These are phyloP conservation scores for Dendrobium chrysotoxum DNA, from an alignment of 106 monocot genomes.

Conservation along the genomic window DNA sequence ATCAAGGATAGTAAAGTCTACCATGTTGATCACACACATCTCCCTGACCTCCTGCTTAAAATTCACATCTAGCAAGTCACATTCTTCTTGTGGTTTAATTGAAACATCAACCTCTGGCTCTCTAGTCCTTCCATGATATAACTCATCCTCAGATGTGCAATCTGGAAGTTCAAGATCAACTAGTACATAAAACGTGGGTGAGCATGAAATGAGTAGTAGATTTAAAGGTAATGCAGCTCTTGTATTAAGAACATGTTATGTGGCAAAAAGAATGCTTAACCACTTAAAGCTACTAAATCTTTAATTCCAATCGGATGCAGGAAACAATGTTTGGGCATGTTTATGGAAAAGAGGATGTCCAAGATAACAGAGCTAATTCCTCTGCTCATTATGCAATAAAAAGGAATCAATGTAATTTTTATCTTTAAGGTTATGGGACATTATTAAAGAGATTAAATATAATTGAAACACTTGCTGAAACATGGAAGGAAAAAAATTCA, in stretches of 20 bases:
- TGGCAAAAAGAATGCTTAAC: neutral
- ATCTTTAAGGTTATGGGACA: neutral
- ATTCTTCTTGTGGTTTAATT: neutral
- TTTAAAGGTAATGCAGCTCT: neutral
- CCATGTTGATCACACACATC: slow-evolving; percentile 13
- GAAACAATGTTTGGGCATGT: too few relatives aligned
- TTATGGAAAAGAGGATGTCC: too few relatives aligned
- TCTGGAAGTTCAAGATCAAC: neutral
- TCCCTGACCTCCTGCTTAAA: slow-evolving; percentile 4
- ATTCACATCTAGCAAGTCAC: neutral
- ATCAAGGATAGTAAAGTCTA: slow-evolving; percentile 17
- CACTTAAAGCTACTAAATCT: neutral
- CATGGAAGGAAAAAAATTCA: too few relatives aligned
- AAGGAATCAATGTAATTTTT: neutral
- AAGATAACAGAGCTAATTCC: too few relatives aligned
- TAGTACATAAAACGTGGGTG: neutral
- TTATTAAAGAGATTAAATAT: neutral
- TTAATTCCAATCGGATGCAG: too few relatives aligned
- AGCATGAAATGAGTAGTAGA: neutral
- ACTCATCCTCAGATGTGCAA: neutral
- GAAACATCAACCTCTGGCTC: neutral
- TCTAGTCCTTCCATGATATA: neutral
- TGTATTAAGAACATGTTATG: neutral
- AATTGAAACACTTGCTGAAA: neutral
- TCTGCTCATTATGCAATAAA: neutral